Base-by-base conservation (phyloP, 441 rosid genomes). In the Croton laevigatus region DNA sequence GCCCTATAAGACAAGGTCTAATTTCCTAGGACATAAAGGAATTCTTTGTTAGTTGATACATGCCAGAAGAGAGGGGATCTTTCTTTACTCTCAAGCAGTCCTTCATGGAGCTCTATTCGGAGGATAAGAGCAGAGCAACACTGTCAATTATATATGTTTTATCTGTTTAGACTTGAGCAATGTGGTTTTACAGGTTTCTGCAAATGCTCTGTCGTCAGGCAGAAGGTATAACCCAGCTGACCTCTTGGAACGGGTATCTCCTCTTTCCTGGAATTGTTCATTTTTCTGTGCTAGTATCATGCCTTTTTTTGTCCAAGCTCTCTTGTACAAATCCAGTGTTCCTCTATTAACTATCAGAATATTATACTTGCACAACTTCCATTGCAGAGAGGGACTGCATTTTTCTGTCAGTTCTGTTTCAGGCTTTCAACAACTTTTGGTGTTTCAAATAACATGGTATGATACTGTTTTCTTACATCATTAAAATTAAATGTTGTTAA, bases 381-480 rank as follows among this genome's bases (percentile, higher is more conserved):
- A 72, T 80, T 82, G 94, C 96, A 94, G 98, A 87, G 72, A 80
- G 73, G 51, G 75, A 82, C 84, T 45, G 65, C 80, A 68, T 75
- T 79, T 69, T 88, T 79, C 54, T 42, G 69, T 77, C 99, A 92
- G 83, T 95, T 92, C 77, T 76, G 81, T 82, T 83, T 89, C 84
- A 84, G 83, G 88, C 86, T 91, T 80, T 85, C 97, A 70, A 84
- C 87, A 27, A 81, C 69, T 27, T 69, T 84, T 81, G 81, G 81
- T 71, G 78, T 88, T 83, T 81, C 94, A 16, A 78, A 71, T 62
- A 92, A 92, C 82, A 86, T 92, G 98, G 98, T 92, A 91, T 67
- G 73, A 34, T 75, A 37, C 70, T 32, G 2, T 27, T 61, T 32
- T 53, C 32, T 60, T 40, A n/a, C 46, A 58, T 48, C 68, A 27